phyloP scores from a whole-genome alignment of 352 stramenopile species.

The Pythium aristosporum region DNA sequence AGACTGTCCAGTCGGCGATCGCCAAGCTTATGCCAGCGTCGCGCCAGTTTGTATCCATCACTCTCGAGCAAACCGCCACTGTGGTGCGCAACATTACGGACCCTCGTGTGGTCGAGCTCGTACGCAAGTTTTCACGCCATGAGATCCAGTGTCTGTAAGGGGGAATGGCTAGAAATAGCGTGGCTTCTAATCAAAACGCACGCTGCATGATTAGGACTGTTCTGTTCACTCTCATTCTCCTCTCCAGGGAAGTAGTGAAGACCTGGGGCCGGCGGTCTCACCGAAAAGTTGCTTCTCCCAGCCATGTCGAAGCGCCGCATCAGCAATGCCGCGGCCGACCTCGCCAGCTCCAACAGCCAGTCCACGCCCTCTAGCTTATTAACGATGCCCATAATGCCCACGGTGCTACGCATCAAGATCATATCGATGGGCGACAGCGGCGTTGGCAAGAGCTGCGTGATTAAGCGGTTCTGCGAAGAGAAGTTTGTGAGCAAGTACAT shows the following conservation, averaged over 20 bases:
- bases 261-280: neutral
- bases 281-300: neutral
- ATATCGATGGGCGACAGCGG: slow-evolving; percentile 91
- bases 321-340: slow-evolving; percentile 11
- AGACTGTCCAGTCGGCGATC: slow-evolving; percentile 1
- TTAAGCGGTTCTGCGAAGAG: slow-evolving; percentile 96
- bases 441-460: slow-evolving; percentile 93
- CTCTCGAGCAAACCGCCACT: slow-evolving; percentile 31
- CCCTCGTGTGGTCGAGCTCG: slow-evolving; percentile 36
- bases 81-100: slow-evolving; percentile 44
- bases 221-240: neutral
- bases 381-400: slow-evolving; percentile 26
- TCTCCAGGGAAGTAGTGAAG: too few relatives aligned
- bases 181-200: neutral
- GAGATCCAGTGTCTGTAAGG: slow-evolving; percentile 61
- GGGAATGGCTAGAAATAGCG: slow-evolving; percentile 2
- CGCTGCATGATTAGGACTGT: neutral
- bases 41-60: slow-evolving; percentile 27
- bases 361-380: neutral
- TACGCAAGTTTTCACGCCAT: slow-evolving; percentile 50
- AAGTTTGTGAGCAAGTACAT: slow-evolving; percentile 96
- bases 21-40: slow-evolving; percentile 29
- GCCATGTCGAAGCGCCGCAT: slow-evolving; percentile 19
- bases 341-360: neutral
- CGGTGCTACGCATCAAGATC: slow-evolving; percentile 90